These are phyloP conservation scores for Aspergillus asperescens DNA, from an alignment of 495 filamentous ascomycete genomes.

Conservation along the genomic window DNA sequence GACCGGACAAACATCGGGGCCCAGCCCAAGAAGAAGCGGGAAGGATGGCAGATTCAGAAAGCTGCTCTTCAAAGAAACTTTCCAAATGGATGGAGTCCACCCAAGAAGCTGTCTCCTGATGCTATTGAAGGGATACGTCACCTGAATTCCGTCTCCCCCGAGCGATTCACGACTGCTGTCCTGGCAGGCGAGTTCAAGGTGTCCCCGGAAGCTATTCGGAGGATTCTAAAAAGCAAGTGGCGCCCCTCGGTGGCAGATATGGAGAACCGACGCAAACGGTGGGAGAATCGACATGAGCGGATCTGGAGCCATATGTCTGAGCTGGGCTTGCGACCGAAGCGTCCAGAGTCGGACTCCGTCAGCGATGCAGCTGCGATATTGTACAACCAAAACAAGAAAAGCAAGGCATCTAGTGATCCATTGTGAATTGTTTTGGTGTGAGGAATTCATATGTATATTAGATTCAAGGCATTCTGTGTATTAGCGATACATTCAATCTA, in stretches of 20 bases:
- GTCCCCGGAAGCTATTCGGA: conserved; percentile 76
- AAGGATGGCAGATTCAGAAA: conserved; percentile 71
- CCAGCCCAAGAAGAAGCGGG: conserved; percentile 30
- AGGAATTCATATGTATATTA: conserved; percentile 1
- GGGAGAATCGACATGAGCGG: conserved; percentile 70
- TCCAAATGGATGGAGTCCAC: conserved; percentile 66
- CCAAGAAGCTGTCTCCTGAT: conserved; percentile 85
- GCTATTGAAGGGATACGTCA: conserved; percentile 80
- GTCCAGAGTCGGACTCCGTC: conserved; percentile 16
- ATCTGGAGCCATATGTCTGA: conserved; percentile 74
- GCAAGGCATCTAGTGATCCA: background rate
- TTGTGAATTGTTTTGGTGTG: background rate
- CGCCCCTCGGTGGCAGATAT: conserved; percentile 56
- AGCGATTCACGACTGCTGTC: conserved; percentile 65
- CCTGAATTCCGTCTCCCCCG: conserved; percentile 67
- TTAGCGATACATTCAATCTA: background rate
- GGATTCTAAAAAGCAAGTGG: conserved; percentile 87
- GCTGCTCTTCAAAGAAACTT: conserved; percentile 66
- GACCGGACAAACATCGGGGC: conserved; percentile 1
- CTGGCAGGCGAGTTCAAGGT: conserved; percentile 78
- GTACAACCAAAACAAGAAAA: conserved; percentile 11
- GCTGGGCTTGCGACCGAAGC: conserved; percentile 56
- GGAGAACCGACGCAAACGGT: conserved; percentile 58
- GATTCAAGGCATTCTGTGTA: background rate
- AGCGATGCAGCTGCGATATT: conserved; percentile 29